These are phyloP conservation scores for Spatholobus suberectus DNA, from an alignment of 306 rosid genomes.

Conservation along the genomic window DNA sequence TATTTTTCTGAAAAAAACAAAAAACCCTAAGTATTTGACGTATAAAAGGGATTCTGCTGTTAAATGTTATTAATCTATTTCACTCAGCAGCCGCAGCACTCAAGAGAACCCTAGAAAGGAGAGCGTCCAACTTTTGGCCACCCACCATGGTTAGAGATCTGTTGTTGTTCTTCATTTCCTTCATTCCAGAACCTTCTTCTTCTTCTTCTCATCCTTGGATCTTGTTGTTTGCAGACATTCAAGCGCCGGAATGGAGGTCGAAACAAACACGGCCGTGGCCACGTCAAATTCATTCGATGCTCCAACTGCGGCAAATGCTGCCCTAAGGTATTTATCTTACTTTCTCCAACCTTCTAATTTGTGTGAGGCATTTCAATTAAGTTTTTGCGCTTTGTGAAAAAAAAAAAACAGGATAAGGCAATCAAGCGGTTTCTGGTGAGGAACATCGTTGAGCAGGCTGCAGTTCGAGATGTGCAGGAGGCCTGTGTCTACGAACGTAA, in stretches of 20 bases:
- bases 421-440: constrained; percentile 79
- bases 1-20: too few relatives aligned
- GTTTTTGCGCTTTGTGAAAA: background rate
- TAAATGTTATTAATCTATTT: too few relatives aligned
- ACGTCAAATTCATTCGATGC: constrained; percentile 86
- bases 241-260: constrained; percentile 97
- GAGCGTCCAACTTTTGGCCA: background rate
- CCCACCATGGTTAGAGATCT: constrained; percentile 46
- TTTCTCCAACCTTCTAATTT: background rate
- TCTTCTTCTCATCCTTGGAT: background rate
- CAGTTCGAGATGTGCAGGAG: constrained; percentile 96
- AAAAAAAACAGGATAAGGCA: constrained; percentile 69
- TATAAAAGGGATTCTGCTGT: too few relatives aligned
- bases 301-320: constrained; percentile 98
- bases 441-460: constrained; percentile 99
- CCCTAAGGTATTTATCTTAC: constrained; percentile 65
- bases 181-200: background rate
- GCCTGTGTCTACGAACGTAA: constrained; percentile 93
- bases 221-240: constrained; percentile 64
- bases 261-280: constrained; percentile 97
- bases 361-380: background rate
- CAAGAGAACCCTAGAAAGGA: background rate
- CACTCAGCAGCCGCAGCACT: too few relatives aligned
- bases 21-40: too few relatives aligned
- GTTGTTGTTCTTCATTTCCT: background rate